Conservation (phyloP, 495 filamentous ascomycete species). For the Xylaria bambusicola region DNA sequence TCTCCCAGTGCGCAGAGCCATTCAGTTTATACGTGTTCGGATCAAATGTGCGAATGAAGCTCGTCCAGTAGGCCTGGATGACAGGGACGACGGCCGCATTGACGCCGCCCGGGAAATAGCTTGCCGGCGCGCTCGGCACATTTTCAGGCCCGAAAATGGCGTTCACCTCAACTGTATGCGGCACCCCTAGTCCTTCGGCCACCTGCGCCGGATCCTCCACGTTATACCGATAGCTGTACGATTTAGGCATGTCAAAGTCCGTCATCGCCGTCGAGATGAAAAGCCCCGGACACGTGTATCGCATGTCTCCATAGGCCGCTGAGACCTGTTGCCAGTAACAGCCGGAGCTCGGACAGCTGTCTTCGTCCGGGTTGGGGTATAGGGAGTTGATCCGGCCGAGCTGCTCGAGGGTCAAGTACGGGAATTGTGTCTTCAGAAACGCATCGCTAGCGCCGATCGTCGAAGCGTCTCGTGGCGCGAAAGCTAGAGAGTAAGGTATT, state of each 20-base stretch:
- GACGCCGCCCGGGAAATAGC: slow-evolving; percentile 50
- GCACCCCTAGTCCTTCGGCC: slow-evolving; percentile 57
- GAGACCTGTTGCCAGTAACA: slow-evolving; percentile 62
- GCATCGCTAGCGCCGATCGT: slow-evolving; percentile 48
- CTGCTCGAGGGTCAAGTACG: slow-evolving; percentile 54
- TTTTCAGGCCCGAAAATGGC: slow-evolving; percentile 59
- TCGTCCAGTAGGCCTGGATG: slow-evolving; percentile 69
- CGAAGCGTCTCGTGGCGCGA: slow-evolving; percentile 55
- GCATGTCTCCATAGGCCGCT: slow-evolving; percentile 68
- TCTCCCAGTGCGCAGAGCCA: slow-evolving; percentile 35
- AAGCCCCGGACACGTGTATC: slow-evolving; percentile 71
- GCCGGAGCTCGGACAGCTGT: slow-evolving; percentile 43
- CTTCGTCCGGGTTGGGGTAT: slow-evolving; percentile 54
- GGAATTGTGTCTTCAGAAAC: slow-evolving; percentile 67
- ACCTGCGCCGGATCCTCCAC: slow-evolving; percentile 56
- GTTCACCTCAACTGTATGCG: slow-evolving; percentile 62
- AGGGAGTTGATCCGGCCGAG: slow-evolving; percentile 56
- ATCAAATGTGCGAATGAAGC: slow-evolving; percentile 65
- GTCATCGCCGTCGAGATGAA: slow-evolving; percentile 53
- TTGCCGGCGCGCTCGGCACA: slow-evolving; percentile 42
- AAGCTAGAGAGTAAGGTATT: slow-evolving; percentile 29
- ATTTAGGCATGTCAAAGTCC: slow-evolving; percentile 36
- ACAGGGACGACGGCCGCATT: slow-evolving; percentile 57
- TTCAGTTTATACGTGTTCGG: slow-evolving; percentile 57
- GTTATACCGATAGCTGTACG: slow-evolving; percentile 68